Evolutionary conservation across 2,329 filamentous ascomycete genomes (phyloP).

Genomic region (Sporothrix curviconia): DNA sequence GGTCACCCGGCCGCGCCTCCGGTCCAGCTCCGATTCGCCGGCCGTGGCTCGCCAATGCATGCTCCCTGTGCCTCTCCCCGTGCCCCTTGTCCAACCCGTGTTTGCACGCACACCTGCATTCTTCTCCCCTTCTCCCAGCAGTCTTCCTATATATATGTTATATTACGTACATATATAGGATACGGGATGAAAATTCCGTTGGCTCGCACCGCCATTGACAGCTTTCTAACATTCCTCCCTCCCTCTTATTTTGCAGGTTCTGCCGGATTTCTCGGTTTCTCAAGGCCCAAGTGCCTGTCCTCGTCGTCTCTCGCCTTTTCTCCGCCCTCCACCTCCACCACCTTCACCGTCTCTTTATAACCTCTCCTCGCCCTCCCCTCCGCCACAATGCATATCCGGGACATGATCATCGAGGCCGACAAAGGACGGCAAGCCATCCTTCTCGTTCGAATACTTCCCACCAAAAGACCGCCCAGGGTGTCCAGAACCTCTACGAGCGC

Average conservation of each 20-base stretch:
- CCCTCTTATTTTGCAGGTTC: not conserved
- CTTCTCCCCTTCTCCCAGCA: not conserved
- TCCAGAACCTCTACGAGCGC: conserved; percentile 97
- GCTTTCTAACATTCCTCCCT: not conserved
- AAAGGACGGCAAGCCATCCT: conserved; percentile 73
- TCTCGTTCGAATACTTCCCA: conserved; percentile 99
- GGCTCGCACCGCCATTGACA: not conserved
- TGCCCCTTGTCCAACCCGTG: not conserved
- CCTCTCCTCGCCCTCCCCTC: no score
- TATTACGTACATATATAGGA: not conserved
- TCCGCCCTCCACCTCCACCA: not conserved
- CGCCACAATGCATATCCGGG: conserved; percentile 82
- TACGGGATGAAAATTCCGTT: no score
- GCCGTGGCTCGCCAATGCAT: not conserved
- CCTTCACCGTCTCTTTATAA: no score
- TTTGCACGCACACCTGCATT: no score
- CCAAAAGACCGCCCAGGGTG: conserved; percentile 95
- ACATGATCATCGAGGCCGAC: conserved; percentile 80
- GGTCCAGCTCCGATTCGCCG: conserved; percentile 5
- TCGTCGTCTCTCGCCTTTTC: not conserved
- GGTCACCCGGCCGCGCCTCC: not conserved
- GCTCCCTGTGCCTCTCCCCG: not conserved
- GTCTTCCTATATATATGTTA: not conserved
- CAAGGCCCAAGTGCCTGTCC: not conserved
- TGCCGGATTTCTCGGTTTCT: not conserved